These are phyloP conservation scores for Chaetomiaceae sp. DNA, from an alignment of 2,329 filamentous ascomycete genomes.

Conservation along the genomic window DNA sequence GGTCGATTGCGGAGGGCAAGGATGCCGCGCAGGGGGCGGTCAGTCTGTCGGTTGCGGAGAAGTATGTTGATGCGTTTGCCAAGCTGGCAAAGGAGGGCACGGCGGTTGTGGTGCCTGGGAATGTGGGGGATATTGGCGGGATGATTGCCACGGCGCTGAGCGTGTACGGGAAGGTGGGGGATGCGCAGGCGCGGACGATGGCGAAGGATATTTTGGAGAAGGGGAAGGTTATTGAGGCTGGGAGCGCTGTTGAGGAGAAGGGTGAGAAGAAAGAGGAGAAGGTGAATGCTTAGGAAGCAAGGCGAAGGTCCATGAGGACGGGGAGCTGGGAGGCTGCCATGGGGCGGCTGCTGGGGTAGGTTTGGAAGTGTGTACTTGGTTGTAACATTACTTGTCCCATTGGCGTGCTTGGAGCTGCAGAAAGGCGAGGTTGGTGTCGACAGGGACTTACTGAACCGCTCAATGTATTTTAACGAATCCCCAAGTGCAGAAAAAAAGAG, in stretches of 20 bases:
- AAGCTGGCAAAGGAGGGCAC: slow-evolving; percentile 94
- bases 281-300: neutral
- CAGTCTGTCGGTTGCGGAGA: slow-evolving; percentile 86
- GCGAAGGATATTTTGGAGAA: slow-evolving; percentile 48
- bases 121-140: slow-evolving; percentile 90
- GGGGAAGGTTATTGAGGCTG: slow-evolving; percentile 18
- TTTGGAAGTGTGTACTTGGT: neutral
- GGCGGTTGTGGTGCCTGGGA: slow-evolving; percentile 90
- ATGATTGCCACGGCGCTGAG: slow-evolving; percentile 97
- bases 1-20: slow-evolving; percentile 67
- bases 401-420: neutral
- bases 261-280: neutral
- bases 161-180: slow-evolving; percentile 89
- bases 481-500: no score
- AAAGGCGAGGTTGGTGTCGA: slow-evolving; percentile 16
- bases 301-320: no score
- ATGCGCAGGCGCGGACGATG: slow-evolving; percentile 68
- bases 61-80: slow-evolving; percentile 90
- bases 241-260: slow-evolving; percentile 5
- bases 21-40: slow-evolving; percentile 77
- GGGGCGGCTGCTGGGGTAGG: neutral
- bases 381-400: slow-evolving; percentile 9
- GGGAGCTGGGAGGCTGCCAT: neutral
- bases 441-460: slow-evolving; percentile 7
- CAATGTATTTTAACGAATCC: slow-evolving; percentile 13